Percentiles rank a stretch among this genome's conserved stretches.
Evolutionary conservation across 1,284 basidiomycete species (phyloP).

Genomic region (Malassezia furfur): DNA sequence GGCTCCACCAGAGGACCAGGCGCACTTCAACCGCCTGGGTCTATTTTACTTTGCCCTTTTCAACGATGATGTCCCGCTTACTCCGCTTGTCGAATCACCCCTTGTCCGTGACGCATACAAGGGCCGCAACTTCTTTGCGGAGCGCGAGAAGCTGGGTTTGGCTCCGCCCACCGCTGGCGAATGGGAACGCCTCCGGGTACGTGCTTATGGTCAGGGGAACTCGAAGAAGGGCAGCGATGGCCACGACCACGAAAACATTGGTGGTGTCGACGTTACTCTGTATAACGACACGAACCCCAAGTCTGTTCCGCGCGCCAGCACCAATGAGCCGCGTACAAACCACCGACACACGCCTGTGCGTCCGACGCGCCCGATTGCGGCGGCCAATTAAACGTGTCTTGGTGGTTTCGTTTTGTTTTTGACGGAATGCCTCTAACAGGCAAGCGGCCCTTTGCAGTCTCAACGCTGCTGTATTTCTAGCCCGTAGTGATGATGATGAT

Average conservation of each 20-base stretch:
- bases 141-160: constrained; percentile 19
- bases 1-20: constrained; percentile 49
- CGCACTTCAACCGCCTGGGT: constrained; percentile 48
- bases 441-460: not conserved
- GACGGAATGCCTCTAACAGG: constrained; percentile 3
- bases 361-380: not conserved
- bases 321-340: not conserved
- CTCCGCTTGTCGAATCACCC: constrained; percentile 42
- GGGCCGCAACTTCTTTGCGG: constrained; percentile 31
- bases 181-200: constrained; percentile 42
- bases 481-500: not conserved
- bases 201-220: constrained; percentile 39
- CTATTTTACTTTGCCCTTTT: constrained; percentile 50
- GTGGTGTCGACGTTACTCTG: constrained; percentile 29
- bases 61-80: constrained; percentile 46
- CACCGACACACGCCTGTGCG: not conserved
- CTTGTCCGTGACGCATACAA: constrained; percentile 35
- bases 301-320: not conserved
- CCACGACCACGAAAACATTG: constrained; percentile 40
- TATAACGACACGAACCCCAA: constrained; percentile 22
- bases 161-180: constrained; percentile 37
- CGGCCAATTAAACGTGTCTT: not conserved
- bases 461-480: constrained; percentile 9
- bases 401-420: no score
- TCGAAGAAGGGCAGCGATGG: constrained; percentile 41